A percentile compares a stretch with the other conserved stretches of the same genome.
These are phyloP conservation scores for Didymella segeticola DNA, from an alignment of 2,329 filamentous ascomycete genomes.

Conservation along the genomic window DNA sequence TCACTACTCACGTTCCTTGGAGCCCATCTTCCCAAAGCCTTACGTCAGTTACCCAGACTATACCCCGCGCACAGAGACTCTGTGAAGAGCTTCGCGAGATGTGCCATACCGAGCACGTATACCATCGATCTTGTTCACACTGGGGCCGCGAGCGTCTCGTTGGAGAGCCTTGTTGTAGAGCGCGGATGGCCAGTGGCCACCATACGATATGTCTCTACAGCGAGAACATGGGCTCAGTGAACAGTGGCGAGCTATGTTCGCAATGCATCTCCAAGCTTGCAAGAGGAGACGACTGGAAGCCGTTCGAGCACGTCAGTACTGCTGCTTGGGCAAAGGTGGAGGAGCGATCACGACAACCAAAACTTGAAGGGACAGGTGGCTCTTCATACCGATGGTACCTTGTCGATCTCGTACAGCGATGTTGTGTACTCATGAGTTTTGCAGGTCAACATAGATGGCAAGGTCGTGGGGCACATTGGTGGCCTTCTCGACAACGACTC, in stretches of 20 bases:
- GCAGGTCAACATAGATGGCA: slow-evolving; percentile 11
- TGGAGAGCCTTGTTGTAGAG: slow-evolving; percentile 40
- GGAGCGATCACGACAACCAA: slow-evolving; percentile 20
- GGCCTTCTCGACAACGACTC: slow-evolving; percentile 8
- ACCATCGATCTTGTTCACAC: slow-evolving; percentile 38
- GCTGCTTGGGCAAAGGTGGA: slow-evolving; percentile 29
- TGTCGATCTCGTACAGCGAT: not conserved
- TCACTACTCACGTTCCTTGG: not conserved
- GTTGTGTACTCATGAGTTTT: not conserved
- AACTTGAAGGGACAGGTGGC: not conserved
- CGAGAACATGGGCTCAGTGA: slow-evolving; percentile 32
- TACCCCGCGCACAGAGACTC: not conserved
- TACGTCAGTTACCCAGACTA: not conserved
- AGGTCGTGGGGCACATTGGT: slow-evolving; percentile 13
- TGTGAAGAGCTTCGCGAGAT: slow-evolving; percentile 19
- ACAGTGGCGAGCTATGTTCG: slow-evolving; percentile 27
- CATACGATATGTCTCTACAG: slow-evolving; percentile 32
- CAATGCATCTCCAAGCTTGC: slow-evolving; percentile 27
- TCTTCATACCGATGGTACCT: not conserved
- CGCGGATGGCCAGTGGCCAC: slow-evolving; percentile 27
- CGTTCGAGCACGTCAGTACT: slow-evolving; percentile 28
- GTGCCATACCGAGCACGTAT: slow-evolving; percentile 44
- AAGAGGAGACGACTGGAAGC: slow-evolving; percentile 23
- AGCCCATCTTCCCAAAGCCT: not conserved
- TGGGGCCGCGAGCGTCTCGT: slow-evolving; percentile 40